Evolutionary conservation across 106 monocot genomes (phyloP).

Genomic region (Acorus calamus): DNA sequence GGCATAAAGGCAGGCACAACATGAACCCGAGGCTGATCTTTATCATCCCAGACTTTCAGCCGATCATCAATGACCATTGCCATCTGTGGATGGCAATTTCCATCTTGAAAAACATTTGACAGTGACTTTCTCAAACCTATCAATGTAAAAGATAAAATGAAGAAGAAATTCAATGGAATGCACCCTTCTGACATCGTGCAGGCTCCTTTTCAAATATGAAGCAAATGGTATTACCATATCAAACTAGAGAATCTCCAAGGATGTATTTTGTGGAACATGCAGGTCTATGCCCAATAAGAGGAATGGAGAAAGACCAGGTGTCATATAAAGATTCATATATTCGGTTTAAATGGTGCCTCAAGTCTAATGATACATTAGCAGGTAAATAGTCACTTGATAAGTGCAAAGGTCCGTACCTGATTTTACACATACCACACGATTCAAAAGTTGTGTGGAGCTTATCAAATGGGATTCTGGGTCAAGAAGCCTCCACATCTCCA

Average conservation of each 20-base stretch:
- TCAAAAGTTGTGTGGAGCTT: constrained; percentile 40
- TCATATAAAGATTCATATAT: too few species aligned
- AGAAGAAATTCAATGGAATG: too few species aligned
- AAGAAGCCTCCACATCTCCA: constrained; percentile 99
- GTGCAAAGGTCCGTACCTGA: constrained; percentile 33
- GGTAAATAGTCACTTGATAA: background rate
- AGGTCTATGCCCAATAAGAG: too few species aligned
- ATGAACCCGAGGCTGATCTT: constrained; percentile 88
- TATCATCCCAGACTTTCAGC: constrained; percentile 80
- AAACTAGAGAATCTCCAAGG: too few species aligned
- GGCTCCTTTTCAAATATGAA: too few species aligned
- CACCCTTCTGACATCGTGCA: too few species aligned
- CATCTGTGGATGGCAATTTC: constrained; percentile 81
- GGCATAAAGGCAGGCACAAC: constrained; percentile 90
- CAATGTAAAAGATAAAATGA: background rate
- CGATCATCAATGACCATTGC: constrained; percentile 98
- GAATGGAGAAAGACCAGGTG: too few species aligned
- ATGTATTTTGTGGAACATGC: too few species aligned
- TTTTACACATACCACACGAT: constrained; percentile 83
- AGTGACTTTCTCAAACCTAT: constrained; percentile 73
- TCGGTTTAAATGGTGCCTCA: too few species aligned
- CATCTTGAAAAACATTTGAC: constrained; percentile 68
- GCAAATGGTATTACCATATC: too few species aligned
- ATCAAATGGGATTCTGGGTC: constrained; percentile 83
- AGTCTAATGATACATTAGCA: too few species aligned